Base-by-base conservation (phyloP, 2,329 filamentous ascomycete genomes). In the Fusarium sp. region DNA sequence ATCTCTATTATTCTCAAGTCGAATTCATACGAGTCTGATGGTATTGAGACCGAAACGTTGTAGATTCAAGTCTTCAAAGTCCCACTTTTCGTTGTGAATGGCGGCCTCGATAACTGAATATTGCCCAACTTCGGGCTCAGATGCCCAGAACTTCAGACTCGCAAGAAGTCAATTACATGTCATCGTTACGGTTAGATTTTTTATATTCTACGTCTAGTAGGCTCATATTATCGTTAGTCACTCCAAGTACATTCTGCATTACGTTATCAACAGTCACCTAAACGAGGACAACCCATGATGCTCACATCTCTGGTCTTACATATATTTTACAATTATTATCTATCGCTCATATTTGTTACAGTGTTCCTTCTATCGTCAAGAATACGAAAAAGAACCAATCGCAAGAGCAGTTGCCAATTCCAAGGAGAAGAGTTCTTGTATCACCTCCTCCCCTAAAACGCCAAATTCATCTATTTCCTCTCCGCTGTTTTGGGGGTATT, bases 91-190 rank as follows among this genome's bases (percentile, higher is more conserved):
- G 22, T 18, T 42, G 45, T 62, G 48, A 57, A 53, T 59, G 58
- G 36, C 47, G 57, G 55, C 79, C 79, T 80, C 79, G 78, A 73
- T 80, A 80, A 79, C 62, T 80, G 70, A 80, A 80, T 80, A 72
- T 61, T 32, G 18, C 56, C 51, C 48, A 69, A 59, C 59, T 47
- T 44, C 51, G 20, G n/a, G 36, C 35, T 39, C 53, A 54, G 38
- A 38, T 24, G 39, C 22, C 17, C 18, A 28, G 14, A 69, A 50
- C 6, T 30, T 32, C 14, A 22, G 32, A 8, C 18, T 53, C n/a
- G 9, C 13, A 26, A 4, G 9, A 39, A 10, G 36, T 36, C 8
- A 24, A 24, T 35, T 17, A 35, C 32, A 35, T 35, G 32, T 35
- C 15, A 8, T 35, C 8, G 32, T 4, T 35, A 35, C 32, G 0